phyloP scores from a whole-genome alignment of 2,329 filamentous ascomycete genomes.

The Corynespora cassiicola region DNA sequence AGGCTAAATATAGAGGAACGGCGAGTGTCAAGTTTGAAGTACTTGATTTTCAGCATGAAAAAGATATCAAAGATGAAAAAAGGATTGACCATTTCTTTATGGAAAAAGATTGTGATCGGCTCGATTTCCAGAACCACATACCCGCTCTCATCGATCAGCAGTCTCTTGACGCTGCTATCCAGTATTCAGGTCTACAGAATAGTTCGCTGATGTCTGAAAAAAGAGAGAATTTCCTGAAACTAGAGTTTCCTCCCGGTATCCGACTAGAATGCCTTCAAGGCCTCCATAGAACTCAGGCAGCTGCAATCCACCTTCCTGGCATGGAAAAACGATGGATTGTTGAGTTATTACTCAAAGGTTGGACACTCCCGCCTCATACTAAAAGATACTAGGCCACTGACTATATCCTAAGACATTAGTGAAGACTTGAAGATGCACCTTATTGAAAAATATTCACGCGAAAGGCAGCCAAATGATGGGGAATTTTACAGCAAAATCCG shows the following conservation, averaged over 20 bases:
- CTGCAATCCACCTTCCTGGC: slow-evolving; percentile 1
- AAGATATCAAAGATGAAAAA: slow-evolving; percentile 5
- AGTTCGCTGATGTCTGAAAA: neutral
- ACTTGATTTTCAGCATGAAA: slow-evolving; percentile 5
- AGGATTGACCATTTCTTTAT: slow-evolving; percentile 9
- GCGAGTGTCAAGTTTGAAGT: slow-evolving; percentile 7
- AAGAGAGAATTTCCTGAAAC: neutral
- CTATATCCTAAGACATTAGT: slow-evolving; percentile 10
- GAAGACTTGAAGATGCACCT: slow-evolving; percentile 6
- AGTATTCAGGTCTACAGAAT: neutral
- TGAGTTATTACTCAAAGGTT: slow-evolving; percentile 8
- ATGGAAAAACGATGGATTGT: slow-evolving; percentile 6
- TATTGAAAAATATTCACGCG: slow-evolving; percentile 12
- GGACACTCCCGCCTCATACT: slow-evolving; percentile 1
- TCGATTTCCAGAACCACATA: slow-evolving; percentile 5
- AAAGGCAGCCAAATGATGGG: slow-evolving; percentile 14
- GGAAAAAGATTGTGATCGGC: slow-evolving; percentile 3
- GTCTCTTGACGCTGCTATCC: slow-evolving; percentile 1
- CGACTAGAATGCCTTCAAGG: slow-evolving; percentile 2
- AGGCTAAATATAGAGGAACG: slow-evolving; percentile 6
- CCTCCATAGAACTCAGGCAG: slow-evolving; percentile 1
- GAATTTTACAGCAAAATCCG: slow-evolving; percentile 23
- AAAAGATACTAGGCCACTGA: slow-evolving; percentile 1
- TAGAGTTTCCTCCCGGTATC: slow-evolving; percentile 1
- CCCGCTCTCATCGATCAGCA: slow-evolving; percentile 3